A percentile compares a stretch with the other conserved stretches of the same genome.
These are phyloP conservation scores for Sugiyamaella mastotermitis DNA, from an alignment of 805 yeast species.

Conservation along the genomic window DNA sequence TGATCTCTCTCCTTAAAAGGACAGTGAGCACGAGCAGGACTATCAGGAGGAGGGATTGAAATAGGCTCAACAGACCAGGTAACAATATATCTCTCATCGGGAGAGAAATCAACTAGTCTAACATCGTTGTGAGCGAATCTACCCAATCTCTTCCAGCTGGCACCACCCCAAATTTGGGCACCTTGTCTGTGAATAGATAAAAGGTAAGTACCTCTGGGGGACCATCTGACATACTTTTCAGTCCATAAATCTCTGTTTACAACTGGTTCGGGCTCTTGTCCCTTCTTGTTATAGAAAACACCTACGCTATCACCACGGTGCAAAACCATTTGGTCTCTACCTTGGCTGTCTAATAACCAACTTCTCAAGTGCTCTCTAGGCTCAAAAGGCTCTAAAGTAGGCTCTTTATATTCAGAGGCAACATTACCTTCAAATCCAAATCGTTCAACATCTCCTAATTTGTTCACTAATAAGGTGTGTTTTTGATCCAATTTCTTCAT, in stretches of 20 bases:
- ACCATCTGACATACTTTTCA: conserved; percentile 78
- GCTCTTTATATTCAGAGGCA: conserved; percentile 57
- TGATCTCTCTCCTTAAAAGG: conserved; percentile 84
- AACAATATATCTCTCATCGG: conserved; percentile 82
- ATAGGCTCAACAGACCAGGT: conserved; percentile 87
- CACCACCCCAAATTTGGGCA: conserved; percentile 94
- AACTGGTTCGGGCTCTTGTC: conserved; percentile 65
- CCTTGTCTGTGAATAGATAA: conserved; percentile 91
- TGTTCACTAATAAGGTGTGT: conserved; percentile 83
- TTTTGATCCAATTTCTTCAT: conserved; percentile 90
- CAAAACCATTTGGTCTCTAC: conserved; percentile 84
- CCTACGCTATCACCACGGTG: conserved; percentile 78
- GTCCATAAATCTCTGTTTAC: conserved; percentile 83
- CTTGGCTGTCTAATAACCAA: conserved; percentile 85
- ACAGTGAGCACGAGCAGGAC: conserved; percentile 52
- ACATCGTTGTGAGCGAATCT: conserved; percentile 87
- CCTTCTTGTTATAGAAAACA: conserved; percentile 77
- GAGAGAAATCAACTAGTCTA: conserved; percentile 84
- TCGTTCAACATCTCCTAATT: conserved; percentile 74
- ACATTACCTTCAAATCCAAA: conserved; percentile 60
- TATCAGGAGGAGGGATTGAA: conserved; percentile 56
- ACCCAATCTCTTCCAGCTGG: conserved; percentile 60
- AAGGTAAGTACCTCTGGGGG: conserved; percentile 88
- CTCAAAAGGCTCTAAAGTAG: conserved; percentile 63
- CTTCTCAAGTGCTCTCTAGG: conserved; percentile 77